Evolutionary conservation across 768 basidiomycete species (phyloP).

Genomic region (Amanita pseudoporphyria): DNA sequence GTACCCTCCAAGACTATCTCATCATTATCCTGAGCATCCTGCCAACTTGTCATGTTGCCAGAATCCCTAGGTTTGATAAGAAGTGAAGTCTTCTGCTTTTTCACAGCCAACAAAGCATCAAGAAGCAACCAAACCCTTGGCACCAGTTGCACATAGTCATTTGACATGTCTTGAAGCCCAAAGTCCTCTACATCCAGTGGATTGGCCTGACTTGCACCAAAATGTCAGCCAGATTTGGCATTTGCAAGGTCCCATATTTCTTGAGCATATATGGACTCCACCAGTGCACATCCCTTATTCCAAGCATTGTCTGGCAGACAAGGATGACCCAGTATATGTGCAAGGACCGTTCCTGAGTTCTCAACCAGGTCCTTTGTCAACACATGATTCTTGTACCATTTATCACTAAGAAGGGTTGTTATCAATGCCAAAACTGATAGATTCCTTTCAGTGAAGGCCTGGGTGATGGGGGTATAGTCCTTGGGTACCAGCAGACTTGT

Average conservation of each 20-base stretch:
- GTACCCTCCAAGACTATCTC: not conserved
- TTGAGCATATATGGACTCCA: not conserved
- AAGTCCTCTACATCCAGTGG: not conserved
- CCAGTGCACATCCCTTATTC: not conserved
- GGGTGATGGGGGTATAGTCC: no score
- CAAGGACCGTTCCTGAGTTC: not conserved
- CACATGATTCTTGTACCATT: not conserved
- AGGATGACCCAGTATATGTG: not conserved
- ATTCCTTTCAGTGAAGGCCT: no score
- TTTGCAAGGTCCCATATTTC: not conserved
- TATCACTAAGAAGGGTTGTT: slow-evolving; percentile 15
- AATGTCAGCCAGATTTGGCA: not conserved
- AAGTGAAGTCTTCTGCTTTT: not conserved
- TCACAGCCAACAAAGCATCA: not conserved
- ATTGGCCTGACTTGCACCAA: not conserved
- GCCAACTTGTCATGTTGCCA: no score
- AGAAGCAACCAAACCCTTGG: not conserved
- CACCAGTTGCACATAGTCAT: not conserved
- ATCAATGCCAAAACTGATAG: no score
- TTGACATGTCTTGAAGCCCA: not conserved
- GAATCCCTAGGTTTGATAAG: no score
- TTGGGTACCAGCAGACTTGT: no score
- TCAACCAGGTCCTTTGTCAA: not conserved
- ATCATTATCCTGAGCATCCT: no score
- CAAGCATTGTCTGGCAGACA: not conserved